Percentiles rank a stretch among this genome's conserved stretches.
These are phyloP conservation scores for Neocallimastix lanati DNA, from an alignment of 192 early-diverging fungal species.

Conservation along the genomic window DNA sequence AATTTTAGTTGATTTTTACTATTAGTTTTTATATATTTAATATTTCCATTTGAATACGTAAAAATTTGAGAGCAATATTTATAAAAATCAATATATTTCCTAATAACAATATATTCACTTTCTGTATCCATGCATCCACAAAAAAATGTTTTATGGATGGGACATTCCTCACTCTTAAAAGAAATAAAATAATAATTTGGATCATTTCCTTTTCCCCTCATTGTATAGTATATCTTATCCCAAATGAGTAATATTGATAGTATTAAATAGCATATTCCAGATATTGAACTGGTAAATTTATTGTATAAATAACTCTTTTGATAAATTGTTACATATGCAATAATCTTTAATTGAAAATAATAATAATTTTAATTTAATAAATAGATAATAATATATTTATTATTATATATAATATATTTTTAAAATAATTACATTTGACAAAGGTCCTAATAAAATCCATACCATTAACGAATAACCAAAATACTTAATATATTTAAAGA, in stretches of 20 bases:
- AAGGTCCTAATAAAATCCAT: not conserved
- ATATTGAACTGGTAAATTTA: not conserved
- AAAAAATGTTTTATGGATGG: not conserved
- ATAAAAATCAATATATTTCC: not conserved
- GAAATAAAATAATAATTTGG: not conserved
- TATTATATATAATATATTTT: no score
- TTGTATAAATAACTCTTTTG: not conserved
- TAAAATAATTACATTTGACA: not conserved
- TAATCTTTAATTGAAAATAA: not conserved
- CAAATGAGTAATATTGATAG: not conserved
- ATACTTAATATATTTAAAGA: not conserved
- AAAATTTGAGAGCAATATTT: not conserved
- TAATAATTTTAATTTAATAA: not conserved
- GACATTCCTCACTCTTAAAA: not conserved
- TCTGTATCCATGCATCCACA: not conserved
- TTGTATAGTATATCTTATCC: not conserved
- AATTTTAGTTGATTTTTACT: no score
- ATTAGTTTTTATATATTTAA: not conserved
- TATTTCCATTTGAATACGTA: not conserved
- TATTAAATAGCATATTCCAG: not conserved
- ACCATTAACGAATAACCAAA: not conserved
- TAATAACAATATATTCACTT: not conserved
- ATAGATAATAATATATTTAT: not conserved
- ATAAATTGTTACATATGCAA: not conserved
- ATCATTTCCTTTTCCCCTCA: not conserved